Percentiles rank a stretch among this genome's conserved stretches.
These are phyloP conservation scores for Aurantiochytrium sp. DNA, from an alignment of 108 stramenopile species.

Conservation along the genomic window DNA sequence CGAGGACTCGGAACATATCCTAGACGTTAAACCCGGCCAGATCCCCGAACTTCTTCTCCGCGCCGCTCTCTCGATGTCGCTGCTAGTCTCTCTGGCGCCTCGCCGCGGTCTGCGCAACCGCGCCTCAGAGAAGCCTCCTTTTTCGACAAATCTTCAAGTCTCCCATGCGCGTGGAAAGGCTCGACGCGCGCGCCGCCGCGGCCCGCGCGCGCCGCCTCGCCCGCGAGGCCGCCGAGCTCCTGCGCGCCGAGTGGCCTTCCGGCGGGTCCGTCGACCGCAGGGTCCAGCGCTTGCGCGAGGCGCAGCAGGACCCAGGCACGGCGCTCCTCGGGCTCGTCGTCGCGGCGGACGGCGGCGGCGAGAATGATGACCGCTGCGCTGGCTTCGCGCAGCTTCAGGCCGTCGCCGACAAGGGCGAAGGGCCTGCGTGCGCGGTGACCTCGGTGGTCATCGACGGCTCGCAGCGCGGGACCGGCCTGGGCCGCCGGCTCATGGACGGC, in stretches of 20 bases:
- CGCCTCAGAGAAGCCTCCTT: too few relatives aligned
- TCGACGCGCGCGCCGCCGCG: neutral
- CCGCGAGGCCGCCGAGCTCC: neutral
- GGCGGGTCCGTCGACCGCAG: neutral
- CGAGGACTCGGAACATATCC: too few relatives aligned
- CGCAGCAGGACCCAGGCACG: neutral
- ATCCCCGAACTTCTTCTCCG: too few relatives aligned
- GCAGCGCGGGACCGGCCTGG: neutral
- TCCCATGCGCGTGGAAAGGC: too few relatives aligned
- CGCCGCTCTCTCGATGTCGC: too few relatives aligned
- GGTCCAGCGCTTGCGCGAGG: neutral
- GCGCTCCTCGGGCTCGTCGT: neutral
- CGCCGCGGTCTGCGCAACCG: too few relatives aligned
- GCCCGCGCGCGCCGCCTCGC: neutral
- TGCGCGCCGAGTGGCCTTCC: neutral
- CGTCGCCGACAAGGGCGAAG: slow-evolving; percentile 6
- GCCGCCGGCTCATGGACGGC: neutral
- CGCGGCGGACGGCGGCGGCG: neutral
- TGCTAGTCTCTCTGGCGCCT: too few relatives aligned
- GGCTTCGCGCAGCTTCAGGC: neutral
- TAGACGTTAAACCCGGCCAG: too few relatives aligned
- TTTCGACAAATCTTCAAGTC: too few relatives aligned
- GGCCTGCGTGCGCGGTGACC: neutral
- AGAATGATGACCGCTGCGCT: neutral
- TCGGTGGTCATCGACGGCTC: neutral